Conservation (phyloP, 768 basidiomycete species). For the Psilocybe cyanescens region DNA sequence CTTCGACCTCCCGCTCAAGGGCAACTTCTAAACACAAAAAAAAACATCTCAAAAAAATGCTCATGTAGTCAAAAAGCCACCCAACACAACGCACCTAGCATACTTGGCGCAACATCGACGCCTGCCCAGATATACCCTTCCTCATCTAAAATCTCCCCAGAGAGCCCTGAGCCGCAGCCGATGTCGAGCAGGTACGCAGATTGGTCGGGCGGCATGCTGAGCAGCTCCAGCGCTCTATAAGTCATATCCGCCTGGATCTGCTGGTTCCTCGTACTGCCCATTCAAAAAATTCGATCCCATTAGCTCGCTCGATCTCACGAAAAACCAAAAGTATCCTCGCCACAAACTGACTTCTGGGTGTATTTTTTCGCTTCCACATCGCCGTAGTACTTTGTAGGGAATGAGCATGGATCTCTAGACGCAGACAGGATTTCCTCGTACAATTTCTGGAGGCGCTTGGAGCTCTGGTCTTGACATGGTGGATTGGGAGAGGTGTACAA, state of each 20-base stretch:
- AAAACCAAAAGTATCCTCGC: neutral
- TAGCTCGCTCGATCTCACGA: neutral
- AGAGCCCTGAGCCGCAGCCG: conserved; percentile 96
- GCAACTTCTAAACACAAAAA: conserved; percentile 74
- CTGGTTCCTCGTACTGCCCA: conserved; percentile 86
- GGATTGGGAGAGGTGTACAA: neutral
- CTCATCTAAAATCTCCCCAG: conserved; percentile 95
- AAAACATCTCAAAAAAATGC: too few species aligned
- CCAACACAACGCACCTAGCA: conserved; percentile 75
- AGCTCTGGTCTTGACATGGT: conserved; percentile 88
- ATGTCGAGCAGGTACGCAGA: conserved; percentile 92
- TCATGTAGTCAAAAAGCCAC: too few species aligned
- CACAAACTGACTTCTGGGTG: conserved; percentile 79
- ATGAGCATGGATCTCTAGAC: conserved; percentile 8
- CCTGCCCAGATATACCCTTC: conserved; percentile 94
- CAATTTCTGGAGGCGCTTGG: conserved; percentile 90
- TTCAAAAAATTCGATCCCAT: neutral
- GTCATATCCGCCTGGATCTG: conserved; percentile 98
- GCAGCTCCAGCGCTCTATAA: conserved; percentile 89
- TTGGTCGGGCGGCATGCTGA: conserved; percentile 79
- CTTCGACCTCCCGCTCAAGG: conserved; percentile 92
- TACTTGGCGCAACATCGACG: conserved; percentile 93
- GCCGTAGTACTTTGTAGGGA: conserved; percentile 82
- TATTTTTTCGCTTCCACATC: conserved; percentile 96
- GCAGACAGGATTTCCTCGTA: conserved; percentile 40